These are phyloP conservation scores for Lipomyces yamadae DNA, from an alignment of 805 yeast species.

Conservation along the genomic window DNA sequence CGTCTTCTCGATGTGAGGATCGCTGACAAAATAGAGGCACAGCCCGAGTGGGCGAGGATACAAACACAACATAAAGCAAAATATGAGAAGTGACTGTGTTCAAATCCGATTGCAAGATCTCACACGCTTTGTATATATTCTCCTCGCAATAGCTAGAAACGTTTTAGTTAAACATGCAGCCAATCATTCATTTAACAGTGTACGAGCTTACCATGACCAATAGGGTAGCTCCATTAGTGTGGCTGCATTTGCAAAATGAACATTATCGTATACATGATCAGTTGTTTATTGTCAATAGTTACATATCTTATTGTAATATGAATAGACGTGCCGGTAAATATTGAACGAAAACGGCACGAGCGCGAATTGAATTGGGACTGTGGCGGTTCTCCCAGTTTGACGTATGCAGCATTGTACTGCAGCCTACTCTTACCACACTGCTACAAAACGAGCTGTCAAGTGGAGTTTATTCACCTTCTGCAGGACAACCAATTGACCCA, in stretches of 20 bases:
- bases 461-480: background rate
- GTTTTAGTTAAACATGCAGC: background rate
- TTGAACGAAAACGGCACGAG: no score
- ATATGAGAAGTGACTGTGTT: background rate
- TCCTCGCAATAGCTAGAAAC: conserved; percentile 31
- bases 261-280: no score
- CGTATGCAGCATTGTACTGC: no score
- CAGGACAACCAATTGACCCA: background rate
- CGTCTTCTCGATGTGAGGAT: conserved; percentile 1
- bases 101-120: background rate
- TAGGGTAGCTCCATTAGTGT: conserved; percentile 15
- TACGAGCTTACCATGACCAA: conserved; percentile 4
- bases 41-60: conserved; percentile 12
- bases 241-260: background rate
- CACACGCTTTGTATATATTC: conserved; percentile 26
- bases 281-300: no score
- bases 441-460: no score
- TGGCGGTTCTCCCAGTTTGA: no score
- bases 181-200: background rate
- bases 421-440: no score
- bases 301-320: no score
- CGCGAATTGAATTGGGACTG: no score
- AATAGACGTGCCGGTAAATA: no score
- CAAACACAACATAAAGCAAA: conserved; percentile 15
- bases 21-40: conserved; percentile 19